Evolutionary conservation across 805 yeast species (phyloP), one percentile per base, ranked within the genome.

Genomic region (Candida chauliodis): DNA sequence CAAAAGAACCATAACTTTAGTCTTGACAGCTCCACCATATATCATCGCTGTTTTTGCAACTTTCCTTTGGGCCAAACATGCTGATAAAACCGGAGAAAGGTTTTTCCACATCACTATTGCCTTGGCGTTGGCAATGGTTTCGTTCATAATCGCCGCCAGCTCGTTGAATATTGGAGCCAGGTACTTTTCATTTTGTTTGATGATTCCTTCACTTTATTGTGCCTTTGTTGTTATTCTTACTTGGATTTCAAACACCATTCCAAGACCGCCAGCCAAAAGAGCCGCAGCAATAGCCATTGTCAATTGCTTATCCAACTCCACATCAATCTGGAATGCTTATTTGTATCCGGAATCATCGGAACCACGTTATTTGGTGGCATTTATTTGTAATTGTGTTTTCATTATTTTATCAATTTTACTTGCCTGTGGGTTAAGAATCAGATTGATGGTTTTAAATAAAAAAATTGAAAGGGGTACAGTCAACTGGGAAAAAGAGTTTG

Each of bases 21-120:
- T 76, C 45, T 61, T 79, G 40, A 76, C 83, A 7, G 81, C 76
- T 16, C 83, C 82, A 17, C 81, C 81, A 8, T 78, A 76, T 51
- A 52, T 72, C 32, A 47, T 75, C 37, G 78, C 79, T 0, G 79
- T 74, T 3, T 55, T 72, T 10, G 56, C 66, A 8, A 75, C 81
- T 1, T 75, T 66, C 48, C 35, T 73, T 8, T 72, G 78, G 73
- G 74, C 81, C 2, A 59, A 70, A 42, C 79, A 75, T 55, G 78
- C 81, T 3, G 81, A 75, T 47, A 66, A 63, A 39, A 68, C 76
- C 0, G 78, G 78, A 11, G 83, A 78, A 48, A 58, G 81, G 47
- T 73, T 65, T 52, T 71, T 59, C 54, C 81, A 76, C 46, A 71
- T 71, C 36, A 59, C 64, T 1, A 40, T 55, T 4, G 78, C 80